Evolutionary conservation across 805 yeast species (phyloP), one percentile per base, ranked within the genome.

Genomic region (Jamesozyma rosinii): DNA sequence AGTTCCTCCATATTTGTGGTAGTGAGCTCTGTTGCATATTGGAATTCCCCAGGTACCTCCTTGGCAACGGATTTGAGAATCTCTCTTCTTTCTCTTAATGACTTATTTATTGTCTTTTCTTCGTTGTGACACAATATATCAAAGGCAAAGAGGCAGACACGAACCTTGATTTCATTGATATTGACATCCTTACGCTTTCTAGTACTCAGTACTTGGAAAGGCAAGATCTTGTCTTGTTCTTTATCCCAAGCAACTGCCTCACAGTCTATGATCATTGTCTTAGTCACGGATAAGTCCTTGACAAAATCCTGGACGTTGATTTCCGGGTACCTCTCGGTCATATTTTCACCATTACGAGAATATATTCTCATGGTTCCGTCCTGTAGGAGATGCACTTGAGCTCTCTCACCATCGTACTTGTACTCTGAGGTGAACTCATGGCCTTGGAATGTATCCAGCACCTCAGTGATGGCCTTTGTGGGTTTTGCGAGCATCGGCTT

Each of bases 401-500:
- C 97, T 54, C 98, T 75, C 65, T 92, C 98, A 37, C 98, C 98
- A 61, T 92, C 98, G 57, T 92, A 92, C 58, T 92, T 92, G 66
- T 89, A 92, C 61, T 92, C 98, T 61, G 97, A 90, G 0, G 97
- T 89, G 58, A 92, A 92, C 45, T 76, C 76, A 51, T 81, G 82
- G 37, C 81, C 87, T 50, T 83, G 83, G 59, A 92, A 89, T 44
- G 95, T 70, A 59, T 92, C 95, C 47, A 92, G 70, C 1, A 92
- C 85, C 59, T 92, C 98, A n/a, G 83, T 76, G 30, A 92, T 81
- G 1, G 96, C 76, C 58, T 92, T 90, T 0, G 97, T 90, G 2
- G 98, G 98, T 59, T 90, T 92, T 5, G 98, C 98, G 55, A 92
- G 75, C 98, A 92, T 92, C 1, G 98, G 98, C 59, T 89, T 90